A percentile compares a stretch with the other conserved stretches of the same genome.
Evolutionary conservation across 1,284 basidiomycete genomes (phyloP).

Genomic region (Testicularia cyperi): DNA sequence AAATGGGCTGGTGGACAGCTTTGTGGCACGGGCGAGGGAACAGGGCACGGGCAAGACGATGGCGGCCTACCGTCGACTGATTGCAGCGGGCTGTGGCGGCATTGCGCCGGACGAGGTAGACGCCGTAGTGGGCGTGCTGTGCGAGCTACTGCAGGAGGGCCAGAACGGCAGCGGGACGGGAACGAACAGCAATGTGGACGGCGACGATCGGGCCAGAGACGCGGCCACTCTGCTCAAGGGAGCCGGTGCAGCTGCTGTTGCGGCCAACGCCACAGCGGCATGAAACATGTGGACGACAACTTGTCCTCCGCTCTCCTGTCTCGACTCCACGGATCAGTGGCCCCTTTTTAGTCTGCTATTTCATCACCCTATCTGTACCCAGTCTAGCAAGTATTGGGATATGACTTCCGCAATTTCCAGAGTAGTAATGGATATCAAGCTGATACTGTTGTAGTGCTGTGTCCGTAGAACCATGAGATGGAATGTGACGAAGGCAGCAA

Average conservation of each 20-base stretch:
- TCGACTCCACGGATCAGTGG: too few relatives aligned
- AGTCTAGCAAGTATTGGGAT: too few relatives aligned
- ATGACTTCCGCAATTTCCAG: too few relatives aligned
- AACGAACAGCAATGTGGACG: background rate
- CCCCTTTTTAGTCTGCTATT: too few relatives aligned
- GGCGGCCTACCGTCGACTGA: slow-evolving; percentile 56
- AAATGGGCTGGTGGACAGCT: slow-evolving; percentile 30
- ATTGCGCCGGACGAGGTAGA: slow-evolving; percentile 57
- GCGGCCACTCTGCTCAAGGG: slow-evolving; percentile 38
- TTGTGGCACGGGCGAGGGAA: slow-evolving; percentile 37
- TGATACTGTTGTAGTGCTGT: too few relatives aligned
- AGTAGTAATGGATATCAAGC: too few relatives aligned
- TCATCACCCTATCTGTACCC: too few relatives aligned
- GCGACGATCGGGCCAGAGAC: slow-evolving; percentile 27
- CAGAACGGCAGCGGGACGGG: slow-evolving; percentile 8
- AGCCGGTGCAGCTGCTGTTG: slow-evolving; percentile 36
- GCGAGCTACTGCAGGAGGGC: slow-evolving; percentile 53
- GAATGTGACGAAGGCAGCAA: too few relatives aligned
- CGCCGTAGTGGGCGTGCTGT: slow-evolving; percentile 53
- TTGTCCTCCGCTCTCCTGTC: too few relatives aligned
- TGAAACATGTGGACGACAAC: too few relatives aligned
- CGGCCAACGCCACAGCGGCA: slow-evolving; percentile 16
- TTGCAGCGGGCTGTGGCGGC: slow-evolving; percentile 56
- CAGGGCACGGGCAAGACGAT: slow-evolving; percentile 55
- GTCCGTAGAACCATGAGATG: too few relatives aligned